Evolutionary conservation across 2,329 filamentous ascomycete species (phyloP).

Genomic region (Lachnum nothofagi): DNA sequence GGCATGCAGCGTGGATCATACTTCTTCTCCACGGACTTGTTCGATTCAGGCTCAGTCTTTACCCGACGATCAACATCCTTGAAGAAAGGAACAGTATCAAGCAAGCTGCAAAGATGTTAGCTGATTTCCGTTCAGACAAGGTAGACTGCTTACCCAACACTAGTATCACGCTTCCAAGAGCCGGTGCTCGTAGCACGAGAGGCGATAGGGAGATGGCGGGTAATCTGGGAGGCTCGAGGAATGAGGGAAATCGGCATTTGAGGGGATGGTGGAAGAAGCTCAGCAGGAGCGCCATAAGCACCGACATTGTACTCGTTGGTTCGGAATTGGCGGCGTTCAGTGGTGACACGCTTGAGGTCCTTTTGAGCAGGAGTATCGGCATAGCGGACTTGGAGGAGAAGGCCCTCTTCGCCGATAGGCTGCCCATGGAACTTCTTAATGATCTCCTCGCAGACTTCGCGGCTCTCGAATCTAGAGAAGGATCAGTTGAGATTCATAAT

Average conservation of each 20-base stretch:
- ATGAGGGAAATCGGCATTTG: slow-evolving; percentile 35
- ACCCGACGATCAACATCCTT: slow-evolving; percentile 31
- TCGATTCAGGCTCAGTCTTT: slow-evolving; percentile 27
- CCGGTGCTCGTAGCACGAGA: slow-evolving; percentile 28
- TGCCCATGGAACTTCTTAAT: slow-evolving; percentile 82
- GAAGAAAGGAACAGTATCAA: slow-evolving; percentile 24
- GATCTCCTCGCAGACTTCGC: slow-evolving; percentile 84
- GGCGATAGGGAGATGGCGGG: slow-evolving; percentile 26
- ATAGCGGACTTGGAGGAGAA: slow-evolving; percentile 89
- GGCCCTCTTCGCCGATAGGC: slow-evolving; percentile 68
- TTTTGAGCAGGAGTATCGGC: slow-evolving; percentile 97
- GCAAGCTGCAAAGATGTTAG: slow-evolving; percentile 15
- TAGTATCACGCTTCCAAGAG: slow-evolving; percentile 32
- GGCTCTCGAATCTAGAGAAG: slow-evolving; percentile 70
- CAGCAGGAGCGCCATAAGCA: slow-evolving; percentile 52
- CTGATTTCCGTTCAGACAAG: background rate
- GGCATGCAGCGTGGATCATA: slow-evolving; percentile 16
- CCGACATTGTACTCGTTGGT: slow-evolving; percentile 89
- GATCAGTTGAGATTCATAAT: slow-evolving; percentile 15
- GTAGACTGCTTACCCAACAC: slow-evolving; percentile 20
- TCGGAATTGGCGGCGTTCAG: slow-evolving; percentile 89
- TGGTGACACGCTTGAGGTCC: slow-evolving; percentile 89
- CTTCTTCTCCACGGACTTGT: slow-evolving; percentile 26
- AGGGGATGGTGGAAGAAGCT: slow-evolving; percentile 48
- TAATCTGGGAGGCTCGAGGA: slow-evolving; percentile 30